Base-by-base conservation (phyloP, 345 rosid genomes). In the Gynandropsis gynandra region DNA sequence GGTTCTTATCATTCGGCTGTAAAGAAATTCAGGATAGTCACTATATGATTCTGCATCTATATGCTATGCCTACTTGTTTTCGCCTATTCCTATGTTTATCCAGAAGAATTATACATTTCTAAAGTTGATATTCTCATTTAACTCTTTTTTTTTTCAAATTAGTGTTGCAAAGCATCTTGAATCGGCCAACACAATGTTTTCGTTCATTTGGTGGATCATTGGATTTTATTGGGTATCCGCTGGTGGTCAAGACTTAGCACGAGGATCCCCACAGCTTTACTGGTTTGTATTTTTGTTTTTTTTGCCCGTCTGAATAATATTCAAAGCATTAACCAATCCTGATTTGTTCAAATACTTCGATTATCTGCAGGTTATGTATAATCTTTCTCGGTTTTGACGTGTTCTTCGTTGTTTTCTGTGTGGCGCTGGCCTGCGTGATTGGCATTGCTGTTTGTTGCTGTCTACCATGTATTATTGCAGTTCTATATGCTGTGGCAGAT, bases 201-300 rank as follows among this genome's bases (percentile, higher is more conserved):
- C 97, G 0, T 92, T 92, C 73, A 67, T 92, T 54, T 92, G 98
- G 98, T 92, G 98, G 98, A 85, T 87, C 80, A 75, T 87, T 73
- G 98, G 98, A 31, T 92, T 87, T 76, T 92, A 87, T 69, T 87
- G 98, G 98, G 86, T 92, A 41, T 87, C 98, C 56, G 89, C 89
- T 14, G 93, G 95, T 62, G 89, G 86, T 54, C 89, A 85, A 73
- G 56, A 68, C 37, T 66, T 92, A 72, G 82, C 89, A 31, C 76
- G 39, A 34, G 70, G 52, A 51, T 81, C 94, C 58, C 90, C 87
- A 1, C 90, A 74, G 70, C 87, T 92, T 56, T 92, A 87, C 73
- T 92, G 98, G 98, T 85, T 54, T 42, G 24, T 16, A n/a, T n/a
- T n/a, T n/a, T n/a, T n/a, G n/a, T n/a, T 54, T 14, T 36, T 52